Evolutionary conservation across 148 eudicot genomes (phyloP).

Genomic region (Spergularia marina): DNA sequence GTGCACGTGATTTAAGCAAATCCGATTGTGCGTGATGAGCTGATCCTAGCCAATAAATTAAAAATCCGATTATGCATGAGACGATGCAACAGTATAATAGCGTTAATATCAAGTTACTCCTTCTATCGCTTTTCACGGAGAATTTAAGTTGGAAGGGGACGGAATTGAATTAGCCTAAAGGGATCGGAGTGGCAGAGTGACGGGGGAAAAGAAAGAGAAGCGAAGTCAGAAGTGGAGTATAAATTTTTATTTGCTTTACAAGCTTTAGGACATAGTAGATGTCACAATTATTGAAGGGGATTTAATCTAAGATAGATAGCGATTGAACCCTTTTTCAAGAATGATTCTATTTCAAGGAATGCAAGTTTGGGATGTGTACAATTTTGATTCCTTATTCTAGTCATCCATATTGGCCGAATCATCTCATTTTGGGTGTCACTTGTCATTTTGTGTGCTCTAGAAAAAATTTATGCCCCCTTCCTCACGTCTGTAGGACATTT

Average conservation of each 20-base stretch:
- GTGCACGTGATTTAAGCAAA: no score
- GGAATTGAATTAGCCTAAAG: conserved; percentile 2
- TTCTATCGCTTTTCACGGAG: no score
- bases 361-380: neutral
- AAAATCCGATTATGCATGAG: no score
- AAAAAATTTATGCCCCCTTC: neutral
- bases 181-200: neutral
- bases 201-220: neutral
- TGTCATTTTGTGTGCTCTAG: neutral
- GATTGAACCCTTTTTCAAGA: conserved; percentile 26
- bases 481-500: no score
- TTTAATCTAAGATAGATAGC: conserved; percentile 10
- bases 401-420: conserved; percentile 11
- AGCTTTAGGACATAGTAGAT: conserved; percentile 14
- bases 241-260: neutral
- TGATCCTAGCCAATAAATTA: no score
- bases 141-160: neutral
- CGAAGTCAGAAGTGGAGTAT: conserved; percentile 8
- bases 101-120: no score
- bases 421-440: neutral
- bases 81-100: no score
- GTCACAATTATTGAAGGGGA: neutral
- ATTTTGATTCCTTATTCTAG: conserved; percentile 10
- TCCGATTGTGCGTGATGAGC: no score
- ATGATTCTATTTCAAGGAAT: conserved; percentile 17